These are phyloP conservation scores for Sonneratia caseolaris DNA, from an alignment of 345 rosid species.

Conservation along the genomic window DNA sequence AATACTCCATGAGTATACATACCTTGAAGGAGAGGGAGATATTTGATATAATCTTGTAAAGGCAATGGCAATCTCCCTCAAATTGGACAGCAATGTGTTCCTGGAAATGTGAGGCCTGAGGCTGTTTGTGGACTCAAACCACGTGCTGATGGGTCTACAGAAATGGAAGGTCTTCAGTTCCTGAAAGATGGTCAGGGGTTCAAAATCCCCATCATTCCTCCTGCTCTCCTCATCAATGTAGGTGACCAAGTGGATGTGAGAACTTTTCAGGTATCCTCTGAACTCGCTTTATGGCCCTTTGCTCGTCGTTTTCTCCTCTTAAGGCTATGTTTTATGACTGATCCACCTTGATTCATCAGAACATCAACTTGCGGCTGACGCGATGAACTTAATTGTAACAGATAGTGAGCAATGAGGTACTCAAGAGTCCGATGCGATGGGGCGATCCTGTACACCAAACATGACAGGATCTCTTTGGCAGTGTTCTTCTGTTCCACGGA, in stretches of 20 bases:
- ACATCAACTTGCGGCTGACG: background rate
- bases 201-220: slow-evolving; percentile 19
- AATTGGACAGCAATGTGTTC: slow-evolving; percentile 17
- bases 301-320: too few species aligned
- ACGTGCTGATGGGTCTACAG: slow-evolving; percentile 11
- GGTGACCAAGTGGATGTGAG: slow-evolving; percentile 28
- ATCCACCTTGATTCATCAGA: background rate
- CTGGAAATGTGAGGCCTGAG: slow-evolving; percentile 22
- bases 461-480: slow-evolving; percentile 17
- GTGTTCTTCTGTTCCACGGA: slow-evolving; percentile 22
- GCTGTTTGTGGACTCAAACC: slow-evolving; percentile 17
- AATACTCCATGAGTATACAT: slow-evolving; percentile 11
- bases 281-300: background rate
- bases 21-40: background rate
- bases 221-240: slow-evolving; percentile 16
- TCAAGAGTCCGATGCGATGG: slow-evolving; percentile 23
- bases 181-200: slow-evolving; percentile 19
- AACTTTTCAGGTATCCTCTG: background rate
- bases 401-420: slow-evolving; percentile 32
- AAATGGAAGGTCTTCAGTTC: slow-evolving; percentile 25
- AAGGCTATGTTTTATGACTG: background rate
- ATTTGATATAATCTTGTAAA: slow-evolving; percentile 1
- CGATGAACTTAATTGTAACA: background rate
- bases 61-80: slow-evolving; percentile 21
- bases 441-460: slow-evolving; percentile 17